phyloP scores from a whole-genome alignment of 768 basidiomycete genomes.

The Pholiota microspora region DNA sequence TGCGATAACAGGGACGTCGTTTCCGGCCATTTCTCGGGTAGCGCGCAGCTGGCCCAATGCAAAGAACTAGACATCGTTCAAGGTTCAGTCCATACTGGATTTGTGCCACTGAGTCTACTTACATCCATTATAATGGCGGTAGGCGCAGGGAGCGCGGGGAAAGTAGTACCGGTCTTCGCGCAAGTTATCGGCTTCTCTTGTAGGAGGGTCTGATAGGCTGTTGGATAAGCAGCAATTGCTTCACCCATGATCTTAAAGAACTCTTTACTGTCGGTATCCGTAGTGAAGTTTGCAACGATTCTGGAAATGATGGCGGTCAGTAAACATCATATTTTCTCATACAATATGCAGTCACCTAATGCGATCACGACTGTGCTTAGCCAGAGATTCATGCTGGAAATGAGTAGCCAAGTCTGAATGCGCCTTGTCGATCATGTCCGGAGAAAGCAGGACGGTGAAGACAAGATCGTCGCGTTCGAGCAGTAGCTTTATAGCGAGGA shows the following conservation, averaged over 20 bases:
- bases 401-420: conserved; percentile 5
- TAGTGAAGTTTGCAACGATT: background rate
- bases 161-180: conserved; percentile 3
- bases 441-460: conserved; percentile 6
- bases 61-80: background rate
- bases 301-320: background rate
- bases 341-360: background rate
- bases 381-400: background rate
- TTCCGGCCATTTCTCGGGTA: conserved; percentile 3
- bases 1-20: conserved; percentile 1
- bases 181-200: conserved; percentile 10
- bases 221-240: background rate
- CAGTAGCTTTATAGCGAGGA: conserved; percentile 9
- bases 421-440: conserved; percentile 6
- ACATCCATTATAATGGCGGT: conserved; percentile 10
- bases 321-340: background rate
- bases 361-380: background rate
- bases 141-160: conserved; percentile 9
- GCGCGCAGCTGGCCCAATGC: background rate
- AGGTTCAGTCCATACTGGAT: no score
- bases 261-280: background rate
- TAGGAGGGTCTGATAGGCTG: conserved; percentile 8
- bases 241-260: background rate
- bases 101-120: background rate
- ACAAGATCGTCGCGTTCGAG: conserved; percentile 8